These are phyloP conservation scores for Litsea cubeba DNA, from an alignment of 164 flowering plant species.

Conservation along the genomic window DNA sequence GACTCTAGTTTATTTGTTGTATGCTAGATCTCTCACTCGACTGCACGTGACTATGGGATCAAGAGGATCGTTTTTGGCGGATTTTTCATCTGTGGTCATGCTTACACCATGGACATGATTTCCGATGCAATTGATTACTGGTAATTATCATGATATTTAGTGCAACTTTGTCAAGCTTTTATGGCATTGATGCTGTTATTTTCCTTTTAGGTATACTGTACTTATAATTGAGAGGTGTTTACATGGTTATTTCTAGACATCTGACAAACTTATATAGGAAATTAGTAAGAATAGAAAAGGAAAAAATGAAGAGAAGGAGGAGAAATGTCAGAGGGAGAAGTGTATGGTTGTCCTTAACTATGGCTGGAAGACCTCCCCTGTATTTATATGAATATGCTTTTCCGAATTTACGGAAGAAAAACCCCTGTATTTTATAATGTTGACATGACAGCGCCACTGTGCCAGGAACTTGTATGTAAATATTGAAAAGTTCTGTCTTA, in stretches of 20 bases:
- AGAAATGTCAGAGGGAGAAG: too few species aligned
- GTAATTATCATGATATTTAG: constrained; percentile 25
- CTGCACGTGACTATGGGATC: constrained; percentile 87
- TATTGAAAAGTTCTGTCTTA: neutral
- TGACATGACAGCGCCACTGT: too few species aligned
- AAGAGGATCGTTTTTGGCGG: constrained; percentile 98
- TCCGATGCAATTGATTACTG: constrained; percentile 95
- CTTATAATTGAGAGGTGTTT: too few species aligned
- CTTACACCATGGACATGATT: constrained; percentile 98
- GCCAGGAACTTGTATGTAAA: neutral
- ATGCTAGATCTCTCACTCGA: constrained; percentile 74
- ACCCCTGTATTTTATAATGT: too few species aligned
- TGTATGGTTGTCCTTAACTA: too few species aligned
- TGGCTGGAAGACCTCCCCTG: too few species aligned
- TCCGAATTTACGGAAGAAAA: too few species aligned
- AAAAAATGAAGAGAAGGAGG: too few species aligned
- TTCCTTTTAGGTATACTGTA: neutral
- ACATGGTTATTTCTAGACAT: too few species aligned
- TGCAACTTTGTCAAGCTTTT: neutral
- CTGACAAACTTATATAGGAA: too few species aligned
- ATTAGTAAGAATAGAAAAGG: too few species aligned
- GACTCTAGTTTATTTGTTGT: constrained; percentile 5
- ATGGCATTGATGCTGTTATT: neutral
- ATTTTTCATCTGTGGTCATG: constrained; percentile 96
- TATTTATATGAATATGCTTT: too few species aligned